Percentiles rank a stretch among this genome's conserved stretches.
Evolutionary conservation across 371 early-diverging fungal genomes (phyloP).

Genomic region (Mortierella polycephala): DNA sequence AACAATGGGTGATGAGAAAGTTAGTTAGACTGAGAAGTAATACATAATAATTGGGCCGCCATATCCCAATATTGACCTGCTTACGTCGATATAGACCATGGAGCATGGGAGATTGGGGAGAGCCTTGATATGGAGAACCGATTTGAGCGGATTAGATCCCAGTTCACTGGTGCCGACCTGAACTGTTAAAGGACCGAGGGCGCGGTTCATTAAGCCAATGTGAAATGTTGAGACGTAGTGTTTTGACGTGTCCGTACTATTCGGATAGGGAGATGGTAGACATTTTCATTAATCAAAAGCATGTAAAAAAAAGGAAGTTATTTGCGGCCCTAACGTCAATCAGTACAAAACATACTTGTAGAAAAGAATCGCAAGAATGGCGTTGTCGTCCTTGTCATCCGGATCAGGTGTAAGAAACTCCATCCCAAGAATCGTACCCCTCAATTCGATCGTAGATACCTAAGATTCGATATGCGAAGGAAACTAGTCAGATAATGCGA

Average conservation of each 20-base stretch:
- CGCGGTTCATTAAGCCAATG: conserved; percentile 14
- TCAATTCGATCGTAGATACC: conserved; percentile 18
- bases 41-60: background rate
- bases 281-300: conserved; percentile 33
- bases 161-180: conserved; percentile 35
- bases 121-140: conserved; percentile 31
- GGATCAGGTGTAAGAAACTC: conserved; percentile 38
- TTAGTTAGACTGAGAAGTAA: background rate
- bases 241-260: conserved; percentile 14
- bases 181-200: conserved; percentile 10
- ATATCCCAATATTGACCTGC: background rate
- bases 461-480: background rate
- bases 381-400: conserved; percentile 12
- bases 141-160: conserved; percentile 7
- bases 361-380: conserved; percentile 37
- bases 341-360: conserved; percentile 18
- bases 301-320: conserved; percentile 4
- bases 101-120: conserved; percentile 36
- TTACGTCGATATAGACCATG: conserved; percentile 46
- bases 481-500: background rate
- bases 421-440: conserved; percentile 39
- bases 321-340: background rate
- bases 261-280: background rate
- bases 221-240: conserved; percentile 43
- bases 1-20: background rate